A percentile compares a stretch with the other conserved stretches of the same genome.
These are phyloP conservation scores for Epithemia pelagica DNA, from an alignment of 108 stramenopile species.

Conservation along the genomic window DNA sequence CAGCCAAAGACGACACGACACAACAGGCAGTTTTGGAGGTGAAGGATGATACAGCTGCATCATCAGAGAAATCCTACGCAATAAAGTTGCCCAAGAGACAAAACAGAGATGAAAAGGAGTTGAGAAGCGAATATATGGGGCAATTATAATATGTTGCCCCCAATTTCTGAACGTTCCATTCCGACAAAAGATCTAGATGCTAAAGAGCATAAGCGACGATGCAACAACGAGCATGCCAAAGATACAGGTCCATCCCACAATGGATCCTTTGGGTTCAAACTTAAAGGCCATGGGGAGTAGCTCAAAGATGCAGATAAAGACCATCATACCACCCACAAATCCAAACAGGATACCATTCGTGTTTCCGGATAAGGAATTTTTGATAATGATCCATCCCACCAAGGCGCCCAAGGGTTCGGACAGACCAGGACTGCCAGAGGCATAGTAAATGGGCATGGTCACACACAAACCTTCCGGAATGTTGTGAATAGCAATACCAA, in stretches of 20 bases:
- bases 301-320: constrained; percentile 78
- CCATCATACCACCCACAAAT: constrained; percentile 86
- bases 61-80: too few relatives aligned
- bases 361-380: constrained; percentile 35
- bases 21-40: too few relatives aligned
- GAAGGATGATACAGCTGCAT: too few relatives aligned
- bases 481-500: constrained; percentile 38
- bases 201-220: constrained; percentile 75
- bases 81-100: too few relatives aligned
- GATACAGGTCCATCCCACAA: constrained; percentile 76
- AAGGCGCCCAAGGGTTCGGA: constrained; percentile 76
- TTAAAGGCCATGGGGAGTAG: constrained; percentile 88
- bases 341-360: constrained; percentile 80
- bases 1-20: too few relatives aligned
- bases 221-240: constrained; percentile 91
- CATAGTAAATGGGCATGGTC: constrained; percentile 85
- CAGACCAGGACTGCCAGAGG: constrained; percentile 70
- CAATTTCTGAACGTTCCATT: too few relatives aligned
- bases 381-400: constrained; percentile 66
- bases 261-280: constrained; percentile 81
- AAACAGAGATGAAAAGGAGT: too few relatives aligned
- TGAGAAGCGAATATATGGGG: too few relatives aligned
- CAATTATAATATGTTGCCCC: too few relatives aligned
- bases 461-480: constrained; percentile 83
- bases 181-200: constrained; percentile 18